These are phyloP conservation scores for Dendrobium officinale DNA, from an alignment of 106 monocot species.

Conservation along the genomic window DNA sequence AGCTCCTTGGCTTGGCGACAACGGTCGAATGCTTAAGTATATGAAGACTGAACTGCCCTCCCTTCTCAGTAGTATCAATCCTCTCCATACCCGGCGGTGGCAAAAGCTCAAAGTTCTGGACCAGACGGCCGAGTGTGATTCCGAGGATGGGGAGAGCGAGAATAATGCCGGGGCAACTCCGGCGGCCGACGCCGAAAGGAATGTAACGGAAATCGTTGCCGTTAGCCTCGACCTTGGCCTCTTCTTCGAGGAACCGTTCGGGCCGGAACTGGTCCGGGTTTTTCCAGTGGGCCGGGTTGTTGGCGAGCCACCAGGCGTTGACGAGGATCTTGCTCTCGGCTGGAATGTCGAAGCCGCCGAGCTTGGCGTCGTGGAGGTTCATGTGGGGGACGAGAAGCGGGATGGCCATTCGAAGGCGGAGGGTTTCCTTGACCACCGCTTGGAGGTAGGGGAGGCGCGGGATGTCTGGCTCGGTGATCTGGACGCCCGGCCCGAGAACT, in stretches of 20 bases:
- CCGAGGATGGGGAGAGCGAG: constrained; percentile 52
- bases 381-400: constrained; percentile 64
- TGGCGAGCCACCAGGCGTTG: constrained; percentile 59
- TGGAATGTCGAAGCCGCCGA: constrained; percentile 37
- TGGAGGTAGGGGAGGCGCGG: constrained; percentile 49
- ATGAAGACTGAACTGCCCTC: constrained; percentile 56
- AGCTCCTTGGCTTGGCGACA: constrained; percentile 32
- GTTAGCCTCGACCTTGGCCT: constrained; percentile 30
- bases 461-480: constrained; percentile 36
- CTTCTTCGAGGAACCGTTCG: constrained; percentile 55
- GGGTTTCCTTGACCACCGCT: constrained; percentile 53
- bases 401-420: constrained; percentile 42
- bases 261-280: constrained; percentile 53
- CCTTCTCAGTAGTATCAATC: constrained; percentile 36
- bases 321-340: constrained; percentile 51
- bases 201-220: constrained; percentile 45
- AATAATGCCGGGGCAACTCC: constrained; percentile 55
- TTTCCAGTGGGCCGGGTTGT: constrained; percentile 45
- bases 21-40: constrained; percentile 45
- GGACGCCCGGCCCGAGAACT: constrained; percentile 22
- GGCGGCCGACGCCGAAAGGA: constrained; percentile 40
- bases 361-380: constrained; percentile 47
- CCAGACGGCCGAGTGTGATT: constrained; percentile 32
- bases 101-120: constrained; percentile 49
- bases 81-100: constrained; percentile 34